phyloP scores from a whole-genome alignment of 306 rosid species.

The Vigna radiata region DNA sequence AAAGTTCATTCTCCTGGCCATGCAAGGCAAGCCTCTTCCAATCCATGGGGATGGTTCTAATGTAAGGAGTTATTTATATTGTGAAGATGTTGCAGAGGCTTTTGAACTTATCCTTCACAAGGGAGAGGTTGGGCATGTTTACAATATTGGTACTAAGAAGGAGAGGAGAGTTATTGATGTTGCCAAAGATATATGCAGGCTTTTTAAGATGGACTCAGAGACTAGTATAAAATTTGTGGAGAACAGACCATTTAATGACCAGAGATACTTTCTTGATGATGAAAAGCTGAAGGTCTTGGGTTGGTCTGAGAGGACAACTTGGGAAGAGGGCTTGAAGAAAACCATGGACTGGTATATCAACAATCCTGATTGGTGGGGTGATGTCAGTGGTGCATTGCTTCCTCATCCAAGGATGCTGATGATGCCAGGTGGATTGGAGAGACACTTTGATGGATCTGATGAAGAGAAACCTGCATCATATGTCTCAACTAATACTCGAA shows the following conservation, averaged over 20 bases:
- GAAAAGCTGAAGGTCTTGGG: slow-evolving; percentile 81
- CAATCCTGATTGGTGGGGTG: slow-evolving; percentile 96
- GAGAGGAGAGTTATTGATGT: slow-evolving; percentile 95
- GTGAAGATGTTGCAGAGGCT: slow-evolving; percentile 97
- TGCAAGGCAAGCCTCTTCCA: slow-evolving; percentile 89
- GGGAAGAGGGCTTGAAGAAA: slow-evolving; percentile 96
- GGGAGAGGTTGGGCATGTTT: slow-evolving; percentile 97
- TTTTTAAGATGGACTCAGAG: slow-evolving; percentile 67
- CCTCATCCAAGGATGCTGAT: slow-evolving; percentile 94
- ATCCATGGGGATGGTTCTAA: slow-evolving; percentile 95
- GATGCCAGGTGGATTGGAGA: slow-evolving; percentile 93
- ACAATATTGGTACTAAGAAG: slow-evolving; percentile 84
- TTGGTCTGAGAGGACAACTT: slow-evolving; percentile 81
- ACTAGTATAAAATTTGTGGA: slow-evolving; percentile 83
- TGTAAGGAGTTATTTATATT: slow-evolving; percentile 88
- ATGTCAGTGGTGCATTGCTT: slow-evolving; percentile 89
- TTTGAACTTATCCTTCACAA: slow-evolving; percentile 89
- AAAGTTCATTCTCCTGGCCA: slow-evolving; percentile 87
- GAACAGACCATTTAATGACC: slow-evolving; percentile 92
- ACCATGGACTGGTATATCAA: slow-evolving; percentile 85
- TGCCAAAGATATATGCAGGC: slow-evolving; percentile 79
- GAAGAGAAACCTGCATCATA: slow-evolving; percentile 60
- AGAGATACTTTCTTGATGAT: slow-evolving; percentile 86
- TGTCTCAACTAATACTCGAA: slow-evolving; percentile 63
- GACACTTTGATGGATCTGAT: slow-evolving; percentile 69